Evolutionary conservation across 805 yeast species (phyloP), one percentile per base, ranked within the genome.

Genomic region (Komagataella kurtzmanii): DNA sequence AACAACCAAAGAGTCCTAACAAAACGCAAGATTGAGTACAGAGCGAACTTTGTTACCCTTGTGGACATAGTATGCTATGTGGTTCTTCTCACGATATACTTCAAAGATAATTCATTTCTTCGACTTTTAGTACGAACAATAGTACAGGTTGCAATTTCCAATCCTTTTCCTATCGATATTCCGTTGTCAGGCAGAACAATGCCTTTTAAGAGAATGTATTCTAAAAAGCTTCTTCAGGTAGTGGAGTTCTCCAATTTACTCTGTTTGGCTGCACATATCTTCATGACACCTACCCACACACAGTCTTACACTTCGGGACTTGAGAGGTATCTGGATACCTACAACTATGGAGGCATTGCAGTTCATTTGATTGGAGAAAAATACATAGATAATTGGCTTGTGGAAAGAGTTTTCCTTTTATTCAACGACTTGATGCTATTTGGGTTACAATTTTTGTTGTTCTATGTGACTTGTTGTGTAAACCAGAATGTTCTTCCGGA

Each of bases 331-430:
- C 24, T 47, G 3, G 61, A 62, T 1, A 10, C 40, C 3, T 62
- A 63, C 44, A 60, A 61, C 1, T 62, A 69, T 55, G 78, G 79
- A 1, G 58, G 66, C n/a, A 53, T 70, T 17, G 57, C 70, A 3
- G 49, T 76, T 23, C 76, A 74, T 54, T 56, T 76, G 17, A 70
- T 77, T 19, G 83, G 83, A 0, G 81, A 78, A 49, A 24, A 53
- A 8, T 52, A 54, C 46, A 64, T 60, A 50, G 21, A 46, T 2
- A 52, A 55, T 56, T 30, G 58, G 62, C 40, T 73, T 67, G 7
- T 43, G 21, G 53, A 61, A 60, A 50, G 60, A 54, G 44, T 49
- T 24, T 56, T 54, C 50, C 21, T 68, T 52, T 43, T 72, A 6
- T 48, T 59, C 17, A 50, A 66, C 51, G 74, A 74, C 56, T 8